phyloP scores from a whole-genome alignment of 139 green algal genomes.

The Volvox reticuliferus region DNA sequence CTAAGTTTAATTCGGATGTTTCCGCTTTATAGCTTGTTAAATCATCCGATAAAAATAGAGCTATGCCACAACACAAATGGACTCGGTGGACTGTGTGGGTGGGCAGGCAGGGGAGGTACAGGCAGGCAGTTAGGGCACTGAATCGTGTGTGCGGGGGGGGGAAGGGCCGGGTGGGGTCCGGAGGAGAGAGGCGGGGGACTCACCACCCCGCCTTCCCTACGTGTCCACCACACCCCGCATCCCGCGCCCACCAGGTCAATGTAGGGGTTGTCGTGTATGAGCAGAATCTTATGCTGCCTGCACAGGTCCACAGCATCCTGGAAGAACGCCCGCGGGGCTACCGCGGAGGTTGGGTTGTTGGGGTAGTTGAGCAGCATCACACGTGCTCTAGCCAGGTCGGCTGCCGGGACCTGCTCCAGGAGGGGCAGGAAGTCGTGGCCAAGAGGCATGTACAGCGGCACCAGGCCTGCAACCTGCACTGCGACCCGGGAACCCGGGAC shows the following conservation, averaged over 20 bases:
- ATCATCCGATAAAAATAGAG: too few relatives aligned
- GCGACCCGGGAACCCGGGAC: neutral
- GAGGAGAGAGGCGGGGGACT: neutral
- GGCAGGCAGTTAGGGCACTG: neutral
- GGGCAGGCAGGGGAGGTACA: too few relatives aligned
- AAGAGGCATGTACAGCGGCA: slow-evolving; percentile 53
- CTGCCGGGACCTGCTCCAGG: neutral
- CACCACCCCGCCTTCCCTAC: too few relatives aligned
- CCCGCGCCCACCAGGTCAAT: slow-evolving; percentile 49
- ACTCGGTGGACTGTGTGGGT: too few relatives aligned
- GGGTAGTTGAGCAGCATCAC: slow-evolving; percentile 74
- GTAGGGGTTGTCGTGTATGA: slow-evolving; percentile 71
- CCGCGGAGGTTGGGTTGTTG: slow-evolving; percentile 69
- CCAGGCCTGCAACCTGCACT: slow-evolving; percentile 59
- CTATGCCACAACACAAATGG: neutral
- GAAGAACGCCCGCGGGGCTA: slow-evolving; percentile 60
- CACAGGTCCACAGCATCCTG: slow-evolving; percentile 57
- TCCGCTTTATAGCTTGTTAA: too few relatives aligned
- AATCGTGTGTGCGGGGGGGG: neutral
- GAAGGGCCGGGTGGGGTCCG: too few relatives aligned
- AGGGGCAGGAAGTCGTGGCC: slow-evolving; percentile 46
- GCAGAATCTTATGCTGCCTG: slow-evolving; percentile 58
- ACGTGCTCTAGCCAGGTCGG: neutral
- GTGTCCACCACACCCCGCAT: too few relatives aligned
- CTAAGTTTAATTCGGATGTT: too few relatives aligned